Evolutionary conservation across 129 eudicot species (phyloP), one percentile per base, ranked within the genome.

Genomic region (Helichrysum umbraculigerum): DNA sequence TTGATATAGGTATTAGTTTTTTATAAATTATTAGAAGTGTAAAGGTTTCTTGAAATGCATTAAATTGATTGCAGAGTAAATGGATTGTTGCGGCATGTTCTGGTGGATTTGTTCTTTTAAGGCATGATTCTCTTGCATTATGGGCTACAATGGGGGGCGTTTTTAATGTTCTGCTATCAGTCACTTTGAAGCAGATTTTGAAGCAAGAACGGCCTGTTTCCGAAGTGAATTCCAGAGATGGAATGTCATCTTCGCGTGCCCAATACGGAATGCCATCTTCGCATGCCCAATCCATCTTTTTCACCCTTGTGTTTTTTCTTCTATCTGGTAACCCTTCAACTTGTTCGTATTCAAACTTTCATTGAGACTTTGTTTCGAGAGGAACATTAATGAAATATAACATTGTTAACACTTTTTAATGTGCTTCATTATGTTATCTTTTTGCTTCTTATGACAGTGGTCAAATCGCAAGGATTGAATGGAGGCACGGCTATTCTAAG

Each of bases 201-300:
- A 89, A 89, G 70, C 98, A 92, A 76, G 88, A 87, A 73, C 84
- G 96, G 72, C 98, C 98, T 1, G 77, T 65, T 76, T 66, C 90
- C 68, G 80, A 70, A n/a, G 29, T 78, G 68, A 83, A 87, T 68
- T 79, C 95, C 4, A 96, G 85, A 81, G 90, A 83, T 14, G 97
- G 97, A 72, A 88, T 93, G 97, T 95, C 96, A 37, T 93, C 98
- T 12, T 88, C 96, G 19, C 96, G 85, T 80, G 94, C 92, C 22
- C 95, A 90, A 57, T 54, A 85, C 10, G 97, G 98, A 72, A 93
- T 93, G 98, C 97, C 97, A 34, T 93, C 98, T 15, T 88, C 97
- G 19, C 98, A 88, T 82, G 96, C 96, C 29, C 97, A 93, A 47
- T 78, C 97, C 70, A 84, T 90, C 81, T 88, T 87, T 78, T 93